Evolutionary conservation across 2,329 filamentous ascomycete species (phyloP).

Genomic region (Ophiocordyceps sinensis): DNA sequence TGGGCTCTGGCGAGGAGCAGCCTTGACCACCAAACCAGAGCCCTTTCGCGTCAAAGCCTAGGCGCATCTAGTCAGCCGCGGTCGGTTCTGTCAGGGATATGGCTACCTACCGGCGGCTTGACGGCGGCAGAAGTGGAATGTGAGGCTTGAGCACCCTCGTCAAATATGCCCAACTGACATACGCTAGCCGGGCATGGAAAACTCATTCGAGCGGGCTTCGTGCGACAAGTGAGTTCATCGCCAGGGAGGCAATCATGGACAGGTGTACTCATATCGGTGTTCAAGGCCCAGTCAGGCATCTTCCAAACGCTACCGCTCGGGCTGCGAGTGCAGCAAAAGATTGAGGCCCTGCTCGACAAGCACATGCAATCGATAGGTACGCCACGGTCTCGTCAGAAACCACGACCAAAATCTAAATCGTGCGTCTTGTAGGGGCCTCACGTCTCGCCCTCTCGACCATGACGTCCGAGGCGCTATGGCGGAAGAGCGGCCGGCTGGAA

Average conservation of each 20-base stretch:
- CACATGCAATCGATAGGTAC: slow-evolving; percentile 68
- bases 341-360: slow-evolving; percentile 73
- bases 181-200: slow-evolving; percentile 47
- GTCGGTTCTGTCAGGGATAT: slow-evolving; percentile 52
- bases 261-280: neutral
- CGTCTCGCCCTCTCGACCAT: slow-evolving; percentile 73
- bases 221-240: slow-evolving; percentile 45
- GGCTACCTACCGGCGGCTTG: slow-evolving; percentile 63
- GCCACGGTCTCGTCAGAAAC: slow-evolving; percentile 1
- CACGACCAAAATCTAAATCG: neutral
- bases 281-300: slow-evolving; percentile 68
- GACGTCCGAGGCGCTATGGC: slow-evolving; percentile 74
- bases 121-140: slow-evolving; percentile 40
- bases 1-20: slow-evolving; percentile 3
- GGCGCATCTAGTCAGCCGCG: slow-evolving; percentile 20
- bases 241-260: no score
- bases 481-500: slow-evolving; percentile 66
- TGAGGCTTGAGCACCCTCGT: slow-evolving; percentile 11
- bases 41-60: slow-evolving; percentile 9
- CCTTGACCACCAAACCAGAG: slow-evolving; percentile 5
- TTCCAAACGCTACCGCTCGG: slow-evolving; percentile 88
- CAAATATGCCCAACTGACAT: neutral
- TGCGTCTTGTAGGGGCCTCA: slow-evolving; percentile 46
- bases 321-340: slow-evolving; percentile 72
- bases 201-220: slow-evolving; percentile 55